Percentiles rank a stretch among this genome's conserved stretches.
Conservation (phyloP, 441 rosid species). For the Adansonia grandidieri region DNA sequence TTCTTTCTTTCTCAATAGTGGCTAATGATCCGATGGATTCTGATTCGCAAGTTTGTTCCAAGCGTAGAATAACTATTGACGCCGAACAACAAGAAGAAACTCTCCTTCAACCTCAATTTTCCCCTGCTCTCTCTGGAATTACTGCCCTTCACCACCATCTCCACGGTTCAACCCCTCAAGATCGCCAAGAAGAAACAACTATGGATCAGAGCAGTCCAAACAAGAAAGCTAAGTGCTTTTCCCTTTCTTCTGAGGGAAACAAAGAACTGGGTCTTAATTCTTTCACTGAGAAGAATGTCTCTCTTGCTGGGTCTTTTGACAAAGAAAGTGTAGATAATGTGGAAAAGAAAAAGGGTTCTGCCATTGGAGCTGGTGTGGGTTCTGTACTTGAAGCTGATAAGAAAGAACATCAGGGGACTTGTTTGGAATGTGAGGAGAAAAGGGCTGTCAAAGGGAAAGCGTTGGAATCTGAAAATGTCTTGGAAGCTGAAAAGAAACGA, state of each 20-base stretch:
- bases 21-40: constrained; percentile 22
- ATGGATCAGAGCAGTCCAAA: constrained; percentile 34
- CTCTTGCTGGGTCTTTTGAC: constrained; percentile 30
- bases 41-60: constrained; percentile 22
- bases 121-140: constrained; percentile 9
- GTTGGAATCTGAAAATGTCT: constrained; percentile 33
- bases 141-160: background rate
- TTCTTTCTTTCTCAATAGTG: background rate
- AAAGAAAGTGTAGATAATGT: constrained; percentile 4
- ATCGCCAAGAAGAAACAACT: constrained; percentile 21
- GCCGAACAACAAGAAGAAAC: constrained; percentile 21
- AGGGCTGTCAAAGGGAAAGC: constrained; percentile 24
- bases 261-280: constrained; percentile 26
- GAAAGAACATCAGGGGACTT: background rate
- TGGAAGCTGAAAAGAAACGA: constrained; percentile 65
- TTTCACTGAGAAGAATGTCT: constrained; percentile 29
- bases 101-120: constrained; percentile 4
- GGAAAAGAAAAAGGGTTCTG: constrained; percentile 25
- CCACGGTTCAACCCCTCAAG: background rate
- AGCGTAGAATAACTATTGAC: constrained; percentile 20
- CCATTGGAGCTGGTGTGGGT: constrained; percentile 19
- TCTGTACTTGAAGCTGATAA: background rate
- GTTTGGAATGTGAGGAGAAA: constrained; percentile 28
- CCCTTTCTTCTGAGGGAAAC: constrained; percentile 31
- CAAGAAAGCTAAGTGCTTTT: constrained; percentile 36